Percentiles rank a stretch among this genome's conserved stretches.
Conservation (phyloP, 2,329 filamentous ascomycete species). For the Penicillium brevicompactum region DNA sequence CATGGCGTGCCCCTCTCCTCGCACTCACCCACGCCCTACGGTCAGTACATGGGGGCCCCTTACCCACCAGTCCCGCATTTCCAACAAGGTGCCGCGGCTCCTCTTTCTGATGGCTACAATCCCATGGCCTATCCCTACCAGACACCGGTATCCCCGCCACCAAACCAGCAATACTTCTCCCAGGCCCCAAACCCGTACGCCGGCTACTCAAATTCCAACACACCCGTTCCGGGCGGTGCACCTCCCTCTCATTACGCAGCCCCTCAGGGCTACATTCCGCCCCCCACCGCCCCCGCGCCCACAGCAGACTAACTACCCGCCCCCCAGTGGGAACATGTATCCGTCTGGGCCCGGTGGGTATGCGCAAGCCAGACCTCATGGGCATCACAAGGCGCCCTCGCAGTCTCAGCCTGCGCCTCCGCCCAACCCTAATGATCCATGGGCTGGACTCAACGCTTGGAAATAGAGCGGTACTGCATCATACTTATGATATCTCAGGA, state of each 20-base stretch:
- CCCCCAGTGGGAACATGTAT: slow-evolving; percentile 55
- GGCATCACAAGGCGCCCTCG: slow-evolving; percentile 41
- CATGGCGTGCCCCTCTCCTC: slow-evolving; percentile 36
- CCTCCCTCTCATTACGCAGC: slow-evolving; percentile 48
- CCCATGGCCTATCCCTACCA: slow-evolving; percentile 54
- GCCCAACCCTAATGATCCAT: slow-evolving; percentile 58
- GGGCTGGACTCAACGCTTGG: slow-evolving; percentile 71
- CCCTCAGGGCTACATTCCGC: slow-evolving; percentile 67
- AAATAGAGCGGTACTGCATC: slow-evolving; percentile 49
- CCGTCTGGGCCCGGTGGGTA: slow-evolving; percentile 58
- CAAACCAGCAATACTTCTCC: slow-evolving; percentile 44
- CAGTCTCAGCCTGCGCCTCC: slow-evolving; percentile 34
- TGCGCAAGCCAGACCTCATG: slow-evolving; percentile 51
- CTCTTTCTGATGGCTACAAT: slow-evolving; percentile 49
- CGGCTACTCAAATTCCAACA: slow-evolving; percentile 38
- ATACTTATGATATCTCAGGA: not conserved
- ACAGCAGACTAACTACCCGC: slow-evolving; percentile 49
- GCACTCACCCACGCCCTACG: slow-evolving; percentile 40
- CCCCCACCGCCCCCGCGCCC: slow-evolving; percentile 67
- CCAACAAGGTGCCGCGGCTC: slow-evolving; percentile 46
- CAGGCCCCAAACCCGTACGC: slow-evolving; percentile 36
- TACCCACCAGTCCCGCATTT: slow-evolving; percentile 38
- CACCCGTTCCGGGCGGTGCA: slow-evolving; percentile 24
- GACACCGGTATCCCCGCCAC: slow-evolving; percentile 45
- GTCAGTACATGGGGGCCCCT: slow-evolving; percentile 34